These are phyloP conservation scores for Neonectria punicea DNA, from an alignment of 2,329 filamentous ascomycete species.

Conservation along the genomic window DNA sequence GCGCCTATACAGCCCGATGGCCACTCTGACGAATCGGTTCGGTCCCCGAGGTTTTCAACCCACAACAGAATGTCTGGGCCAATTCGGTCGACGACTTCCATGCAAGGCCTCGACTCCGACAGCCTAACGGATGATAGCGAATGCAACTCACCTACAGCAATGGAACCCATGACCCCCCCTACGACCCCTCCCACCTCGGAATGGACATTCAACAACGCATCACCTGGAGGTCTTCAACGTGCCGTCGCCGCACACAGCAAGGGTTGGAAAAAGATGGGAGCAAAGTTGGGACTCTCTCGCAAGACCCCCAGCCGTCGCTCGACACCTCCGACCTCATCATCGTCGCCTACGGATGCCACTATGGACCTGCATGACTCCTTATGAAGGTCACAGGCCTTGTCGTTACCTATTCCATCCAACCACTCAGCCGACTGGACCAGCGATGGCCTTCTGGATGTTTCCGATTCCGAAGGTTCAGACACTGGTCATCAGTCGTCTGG, in stretches of 20 bases:
- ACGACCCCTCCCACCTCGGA: constrained; percentile 75
- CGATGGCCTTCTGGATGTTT: constrained; percentile 26
- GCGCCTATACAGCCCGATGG: constrained; percentile 51
- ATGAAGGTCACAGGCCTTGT: constrained; percentile 70
- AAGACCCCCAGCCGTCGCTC: constrained; percentile 59
- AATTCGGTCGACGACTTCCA: constrained; percentile 52
- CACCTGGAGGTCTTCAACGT: constrained; percentile 64
- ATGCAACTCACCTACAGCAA: constrained; percentile 63
- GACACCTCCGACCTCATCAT: constrained; percentile 57
- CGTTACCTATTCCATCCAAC: constrained; percentile 54
- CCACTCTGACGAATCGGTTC: constrained; percentile 50
- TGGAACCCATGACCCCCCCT: constrained; percentile 78
- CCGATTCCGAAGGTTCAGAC: constrained; percentile 58
- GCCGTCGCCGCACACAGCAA: constrained; percentile 65
- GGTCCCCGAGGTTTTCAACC: constrained; percentile 57
- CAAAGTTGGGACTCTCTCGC: constrained; percentile 67
- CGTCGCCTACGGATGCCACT: constrained; percentile 50
- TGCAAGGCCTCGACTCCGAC: constrained; percentile 60
- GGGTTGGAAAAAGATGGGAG: constrained; percentile 73
- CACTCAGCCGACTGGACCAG: constrained; percentile 36
- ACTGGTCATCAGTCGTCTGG: constrained; percentile 54
- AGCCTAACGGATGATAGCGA: constrained; percentile 73
- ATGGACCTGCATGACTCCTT: constrained; percentile 54
- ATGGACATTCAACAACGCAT: constrained; percentile 59
- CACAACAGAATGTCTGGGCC: constrained; percentile 51